Evolutionary conservation across 2,329 filamentous ascomycete species (phyloP).

Genomic region (Fusarium marasasianum): DNA sequence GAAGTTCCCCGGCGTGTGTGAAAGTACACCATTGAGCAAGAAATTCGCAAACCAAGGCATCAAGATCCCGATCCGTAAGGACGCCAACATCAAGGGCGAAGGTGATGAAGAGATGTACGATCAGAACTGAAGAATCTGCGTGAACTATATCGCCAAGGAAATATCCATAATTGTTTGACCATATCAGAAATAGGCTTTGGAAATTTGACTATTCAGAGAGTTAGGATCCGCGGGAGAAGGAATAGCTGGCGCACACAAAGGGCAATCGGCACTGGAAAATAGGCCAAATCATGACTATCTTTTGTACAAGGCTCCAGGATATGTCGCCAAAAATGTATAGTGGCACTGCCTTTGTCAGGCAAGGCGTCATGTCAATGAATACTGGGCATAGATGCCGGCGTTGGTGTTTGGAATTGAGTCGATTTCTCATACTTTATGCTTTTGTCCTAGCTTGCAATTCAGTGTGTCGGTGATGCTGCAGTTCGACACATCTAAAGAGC

Average conservation of each 20-base stretch:
- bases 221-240: conserved; percentile 5
- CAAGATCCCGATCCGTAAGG: conserved; percentile 95
- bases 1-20: conserved; percentile 97
- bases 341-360: not conserved
- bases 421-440: not conserved
- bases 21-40: conserved; percentile 90
- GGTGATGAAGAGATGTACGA: conserved; percentile 61
- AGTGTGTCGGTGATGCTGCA: not conserved
- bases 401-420: conserved; percentile 24
- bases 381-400: conserved; percentile 8
- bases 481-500: not conserved
- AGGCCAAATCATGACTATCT: not conserved
- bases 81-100: conserved; percentile 67
- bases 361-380: not conserved
- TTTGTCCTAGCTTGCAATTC: not conserved
- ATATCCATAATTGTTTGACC: not conserved
- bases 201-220: not conserved
- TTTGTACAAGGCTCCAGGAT: not conserved
- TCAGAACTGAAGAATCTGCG: conserved; percentile 21
- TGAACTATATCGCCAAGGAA: not conserved
- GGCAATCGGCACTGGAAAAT: not conserved
- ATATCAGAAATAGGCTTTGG: not conserved
- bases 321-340: not conserved
- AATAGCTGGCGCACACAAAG: not conserved
- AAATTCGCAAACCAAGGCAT: conserved; percentile 93